A percentile compares a stretch with the other conserved stretches of the same genome.
These are phyloP conservation scores for Irpex lacteus DNA, from an alignment of 1,284 basidiomycete genomes.

Conservation along the genomic window DNA sequence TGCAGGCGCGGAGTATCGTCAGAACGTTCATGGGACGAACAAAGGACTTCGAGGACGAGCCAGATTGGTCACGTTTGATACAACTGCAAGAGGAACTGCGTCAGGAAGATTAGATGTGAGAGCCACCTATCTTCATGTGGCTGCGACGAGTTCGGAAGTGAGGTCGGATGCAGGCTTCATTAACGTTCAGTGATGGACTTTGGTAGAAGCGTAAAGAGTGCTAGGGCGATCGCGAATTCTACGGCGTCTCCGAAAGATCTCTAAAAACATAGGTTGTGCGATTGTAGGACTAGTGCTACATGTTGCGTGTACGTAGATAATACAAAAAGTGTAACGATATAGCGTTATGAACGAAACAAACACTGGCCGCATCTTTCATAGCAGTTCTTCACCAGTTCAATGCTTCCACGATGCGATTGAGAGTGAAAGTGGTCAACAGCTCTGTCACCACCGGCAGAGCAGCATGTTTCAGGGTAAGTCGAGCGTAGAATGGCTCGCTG, in stretches of 20 bases:
- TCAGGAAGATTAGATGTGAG: slow-evolving; percentile 21
- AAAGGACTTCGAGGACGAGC: slow-evolving; percentile 83
- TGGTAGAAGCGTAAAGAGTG: background rate
- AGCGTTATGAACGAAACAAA: background rate
- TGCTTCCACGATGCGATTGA: slow-evolving; percentile 62
- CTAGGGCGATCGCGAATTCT: slow-evolving; percentile 6
- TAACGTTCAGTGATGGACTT: slow-evolving; percentile 22
- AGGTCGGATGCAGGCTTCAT: slow-evolving; percentile 23
- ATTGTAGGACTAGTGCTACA: slow-evolving; percentile 8
- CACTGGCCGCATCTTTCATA: background rate
- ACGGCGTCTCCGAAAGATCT: too few species aligned
- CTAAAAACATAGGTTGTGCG: background rate
- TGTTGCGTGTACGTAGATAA: slow-evolving; percentile 9
- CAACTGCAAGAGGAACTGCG: slow-evolving; percentile 56
- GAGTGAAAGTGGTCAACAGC: slow-evolving; percentile 62
- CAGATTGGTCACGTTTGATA: slow-evolving; percentile 75
- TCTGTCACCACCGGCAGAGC: slow-evolving; percentile 66
- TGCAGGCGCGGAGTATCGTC: slow-evolving; percentile 86
- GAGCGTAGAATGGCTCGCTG: slow-evolving; percentile 54
- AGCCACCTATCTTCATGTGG: background rate
- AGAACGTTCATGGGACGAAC: slow-evolving; percentile 85
- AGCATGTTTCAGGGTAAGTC: slow-evolving; percentile 51
- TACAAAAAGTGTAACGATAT: slow-evolving; percentile 2
- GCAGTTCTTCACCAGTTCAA: slow-evolving; percentile 44
- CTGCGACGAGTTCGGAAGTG: slow-evolving; percentile 16